Base-by-base conservation (phyloP, 2,329 filamentous ascomycete species). In the Aspergillus brunneoviolaceus region DNA sequence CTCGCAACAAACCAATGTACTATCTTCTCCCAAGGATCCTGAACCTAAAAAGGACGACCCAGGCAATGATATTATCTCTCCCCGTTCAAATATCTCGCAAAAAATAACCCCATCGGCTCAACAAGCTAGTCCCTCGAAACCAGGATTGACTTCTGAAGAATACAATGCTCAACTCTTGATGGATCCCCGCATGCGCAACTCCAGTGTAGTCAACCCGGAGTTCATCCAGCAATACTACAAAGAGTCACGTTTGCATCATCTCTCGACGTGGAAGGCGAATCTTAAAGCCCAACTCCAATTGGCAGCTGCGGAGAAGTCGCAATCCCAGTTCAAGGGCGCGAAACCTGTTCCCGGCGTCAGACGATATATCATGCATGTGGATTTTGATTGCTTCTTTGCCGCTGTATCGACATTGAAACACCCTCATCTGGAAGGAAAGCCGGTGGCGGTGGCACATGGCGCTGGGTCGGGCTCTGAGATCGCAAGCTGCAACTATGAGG, bases 311-410 rank as follows among this genome's bases (percentile, higher is more conserved):
- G 89, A 96, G 66, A 91, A 88, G 69, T 74, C 72, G 10, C 68
- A 72, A 76, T 78, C 74, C 21, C 72, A 73, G 76, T 83, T 72
- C 67, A 73, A 64, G 5, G 79, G 66, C 81, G 79, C 79, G 59
- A 84, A 87, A 68, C 81, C 82, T 48, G 81, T 82, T 27, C 80
- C 84, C 12, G 90, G 89, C 0, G 78, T 87, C 3, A 84, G 93
- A 61, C 81, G 90, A 54, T 99, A 98, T 69, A 84, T 99, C 56
- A 85, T 99, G 71, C 95, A 99, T 69, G 92, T 99, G 31, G 95
- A 99, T 72, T 99, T 99, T 74, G 96, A 99, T 77, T 95, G 92
- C 75, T 99, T 99, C 78, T 99, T 99, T 76, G 96, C 93, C 60
- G 91, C 96, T 0, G 91, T 99, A 0, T 97, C 95, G 0, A 76